A percentile compares a stretch with the other conserved stretches of the same genome.
These are phyloP conservation scores for Lepidium sativum DNA, from an alignment of 345 rosid species.

Conservation along the genomic window DNA sequence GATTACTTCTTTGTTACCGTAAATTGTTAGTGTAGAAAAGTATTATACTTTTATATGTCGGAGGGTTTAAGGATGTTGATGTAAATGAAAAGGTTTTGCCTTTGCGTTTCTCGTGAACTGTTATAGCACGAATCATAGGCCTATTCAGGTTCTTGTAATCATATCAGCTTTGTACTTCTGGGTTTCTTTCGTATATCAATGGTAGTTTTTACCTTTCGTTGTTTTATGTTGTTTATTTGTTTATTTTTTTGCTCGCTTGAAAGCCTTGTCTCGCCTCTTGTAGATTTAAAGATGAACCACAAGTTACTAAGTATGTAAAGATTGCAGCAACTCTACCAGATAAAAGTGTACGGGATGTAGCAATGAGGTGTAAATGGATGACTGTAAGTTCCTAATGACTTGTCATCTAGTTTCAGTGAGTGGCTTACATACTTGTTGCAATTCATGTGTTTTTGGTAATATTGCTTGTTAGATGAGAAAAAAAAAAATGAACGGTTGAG, in stretches of 20 bases:
- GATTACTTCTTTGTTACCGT: not conserved
- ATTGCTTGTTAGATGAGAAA: not conserved
- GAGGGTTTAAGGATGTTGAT: not conserved
- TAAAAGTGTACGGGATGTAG: slow-evolving; percentile 97
- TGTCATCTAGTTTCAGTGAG: not conserved
- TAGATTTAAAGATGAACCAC: slow-evolving; percentile 70
- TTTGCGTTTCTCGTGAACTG: slow-evolving; percentile 3
- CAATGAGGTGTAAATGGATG: slow-evolving; percentile 89
- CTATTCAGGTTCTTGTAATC: not conserved
- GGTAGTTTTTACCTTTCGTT: not conserved
- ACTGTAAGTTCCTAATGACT: slow-evolving; percentile 8
- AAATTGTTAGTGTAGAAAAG: not conserved
- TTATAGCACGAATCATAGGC: not conserved
- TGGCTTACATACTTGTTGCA: not conserved
- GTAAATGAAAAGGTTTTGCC: not conserved
- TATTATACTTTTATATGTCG: not conserved
- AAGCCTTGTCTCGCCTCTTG: slow-evolving; percentile 1
- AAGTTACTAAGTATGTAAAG: slow-evolving; percentile 77
- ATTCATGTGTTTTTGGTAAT: not conserved
- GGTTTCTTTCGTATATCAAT: not conserved
- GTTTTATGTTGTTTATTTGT: not conserved
- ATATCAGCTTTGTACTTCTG: not conserved
- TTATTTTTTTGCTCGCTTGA: not conserved
- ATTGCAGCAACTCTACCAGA: slow-evolving; percentile 77
- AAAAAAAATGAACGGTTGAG: not conserved